Base-by-base conservation (phyloP, 73 alveolate genomes). In the Paraurostyla sp. region DNA sequence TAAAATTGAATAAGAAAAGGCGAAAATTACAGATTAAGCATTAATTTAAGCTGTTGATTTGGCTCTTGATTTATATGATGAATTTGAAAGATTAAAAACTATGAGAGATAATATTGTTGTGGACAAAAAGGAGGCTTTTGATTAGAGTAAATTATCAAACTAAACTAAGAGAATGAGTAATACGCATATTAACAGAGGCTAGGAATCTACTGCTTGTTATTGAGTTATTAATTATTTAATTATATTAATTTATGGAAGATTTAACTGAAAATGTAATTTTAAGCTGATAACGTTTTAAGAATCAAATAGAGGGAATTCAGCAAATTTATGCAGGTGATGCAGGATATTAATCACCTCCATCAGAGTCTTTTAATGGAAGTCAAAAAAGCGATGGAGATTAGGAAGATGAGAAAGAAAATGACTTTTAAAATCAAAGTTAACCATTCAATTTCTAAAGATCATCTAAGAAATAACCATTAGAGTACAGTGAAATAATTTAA, bases 61-160 rank as follows among this genome's bases (percentile, higher is more conserved):
- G 71, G 87, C 87, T 27, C 35, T 45, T 18, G 87, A 73, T n/a
- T 73, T 73, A 30, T 73, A 45, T 73, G 87, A 73, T 45, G 27
- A 73, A 50, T 73, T 43, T 73, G 87, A 73, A 40, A 38, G 25
- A 35, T 36, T 69, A 40, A n/a, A 59, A 27, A 7, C 6, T 3
- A 59, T 59, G 76, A 59, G 69, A 52, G 69, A 52, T 52, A 35
- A 52, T 6, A 52, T 52, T 52, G 4, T 9, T 9, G 69, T 18
- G 4, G 69, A 35, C 4, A 13, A 52, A 20, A 52, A 6, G 4
- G 13, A 52, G 23, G 13, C 9, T 9, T 4, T 52, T 9, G 23
- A 52, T 6, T 6, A 9, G 69, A 52, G 38, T 52, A 25, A 52
- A 13, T 4, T n/a, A n/a, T n/a, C n/a, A n/a, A n/a, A n/a, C n/a